These are phyloP conservation scores for Neoboletus brunneissimus DNA, from an alignment of 768 basidiomycete species.

Conservation along the genomic window DNA sequence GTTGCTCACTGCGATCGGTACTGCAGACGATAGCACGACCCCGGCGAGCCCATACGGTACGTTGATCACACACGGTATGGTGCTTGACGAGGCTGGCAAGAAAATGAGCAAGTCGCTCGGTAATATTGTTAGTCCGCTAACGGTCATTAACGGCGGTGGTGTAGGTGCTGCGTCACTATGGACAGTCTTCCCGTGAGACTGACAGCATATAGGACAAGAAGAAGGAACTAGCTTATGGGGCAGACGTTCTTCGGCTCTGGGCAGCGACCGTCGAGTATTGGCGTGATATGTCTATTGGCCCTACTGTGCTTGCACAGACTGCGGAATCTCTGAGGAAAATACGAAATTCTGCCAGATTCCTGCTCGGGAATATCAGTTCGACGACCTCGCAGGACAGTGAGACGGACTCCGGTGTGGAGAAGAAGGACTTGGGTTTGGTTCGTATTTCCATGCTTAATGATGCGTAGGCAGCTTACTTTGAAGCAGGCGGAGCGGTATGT, in stretches of 20 bases:
- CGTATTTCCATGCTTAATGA: constrained; percentile 21
- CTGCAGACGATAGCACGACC: constrained; percentile 14
- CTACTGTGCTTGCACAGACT: constrained; percentile 69
- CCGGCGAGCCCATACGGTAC: constrained; percentile 60
- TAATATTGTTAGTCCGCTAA: constrained; percentile 84
- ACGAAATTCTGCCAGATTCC: constrained; percentile 81
- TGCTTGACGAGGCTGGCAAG: constrained; percentile 83
- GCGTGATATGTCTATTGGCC: constrained; percentile 83
- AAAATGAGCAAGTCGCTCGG: constrained; percentile 98
- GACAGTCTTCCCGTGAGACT: background rate
- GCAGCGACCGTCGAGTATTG: constrained; percentile 88
- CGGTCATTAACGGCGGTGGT: constrained; percentile 72
- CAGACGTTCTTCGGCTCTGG: constrained; percentile 89
- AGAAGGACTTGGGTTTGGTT: constrained; percentile 62
- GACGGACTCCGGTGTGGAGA: constrained; percentile 8
- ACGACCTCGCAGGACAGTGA: constrained; percentile 7
- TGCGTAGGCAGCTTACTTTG: constrained; percentile 5
- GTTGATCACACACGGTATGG: constrained; percentile 95
- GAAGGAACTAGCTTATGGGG: constrained; percentile 76
- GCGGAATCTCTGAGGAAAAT: constrained; percentile 78
- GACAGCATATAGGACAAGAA: constrained; percentile 50
- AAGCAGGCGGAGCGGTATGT: constrained; percentile 78
- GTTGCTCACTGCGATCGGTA: constrained; percentile 73
- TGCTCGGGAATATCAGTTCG: constrained; percentile 71
- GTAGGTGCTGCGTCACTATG: constrained; percentile 39